Percentiles rank a stretch among this genome's conserved stretches.
Evolutionary conservation across 352 stramenopile species (phyloP).

Genomic region (Phytophthora macrochlamydospora): DNA sequence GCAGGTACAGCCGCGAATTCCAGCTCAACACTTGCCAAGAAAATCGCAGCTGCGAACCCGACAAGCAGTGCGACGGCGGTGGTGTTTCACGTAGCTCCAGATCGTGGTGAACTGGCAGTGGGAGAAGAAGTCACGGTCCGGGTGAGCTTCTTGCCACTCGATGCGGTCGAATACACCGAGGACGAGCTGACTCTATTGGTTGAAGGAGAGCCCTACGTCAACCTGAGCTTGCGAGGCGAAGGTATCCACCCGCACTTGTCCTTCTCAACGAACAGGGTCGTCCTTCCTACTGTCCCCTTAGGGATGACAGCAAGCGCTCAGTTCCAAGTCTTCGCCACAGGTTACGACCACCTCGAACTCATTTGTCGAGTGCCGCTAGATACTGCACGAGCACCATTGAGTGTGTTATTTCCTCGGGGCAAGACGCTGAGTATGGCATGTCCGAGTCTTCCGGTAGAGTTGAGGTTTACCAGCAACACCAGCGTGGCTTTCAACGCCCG

Average conservation of each 20-base stretch:
- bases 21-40: conserved; percentile 23
- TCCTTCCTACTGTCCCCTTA: conserved; percentile 91
- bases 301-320: conserved; percentile 60
- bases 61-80: conserved; percentile 41
- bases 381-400: conserved; percentile 77
- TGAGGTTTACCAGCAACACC: conserved; percentile 80
- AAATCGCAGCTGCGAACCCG: conserved; percentile 26
- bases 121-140: conserved; percentile 80
- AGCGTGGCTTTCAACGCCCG: conserved; percentile 92
- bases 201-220: conserved; percentile 79
- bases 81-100: conserved; percentile 86
- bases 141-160: conserved; percentile 87
- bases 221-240: conserved; percentile 73
- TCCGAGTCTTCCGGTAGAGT: conserved; percentile 80
- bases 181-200: conserved; percentile 79
- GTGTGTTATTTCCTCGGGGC: conserved; percentile 89
- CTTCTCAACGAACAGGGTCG: conserved; percentile 86
- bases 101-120: conserved; percentile 76
- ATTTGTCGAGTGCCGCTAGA: conserved; percentile 82
- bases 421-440: conserved; percentile 87
- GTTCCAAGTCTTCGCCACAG: conserved; percentile 87
- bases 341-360: conserved; percentile 93
- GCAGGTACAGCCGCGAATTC: conserved; percentile 1
- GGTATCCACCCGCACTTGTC: conserved; percentile 93
- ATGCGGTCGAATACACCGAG: conserved; percentile 79